Evolutionary conservation across 2,329 filamentous ascomycete species (phyloP).

Genomic region (Fusarium tanahbumbuense): DNA sequence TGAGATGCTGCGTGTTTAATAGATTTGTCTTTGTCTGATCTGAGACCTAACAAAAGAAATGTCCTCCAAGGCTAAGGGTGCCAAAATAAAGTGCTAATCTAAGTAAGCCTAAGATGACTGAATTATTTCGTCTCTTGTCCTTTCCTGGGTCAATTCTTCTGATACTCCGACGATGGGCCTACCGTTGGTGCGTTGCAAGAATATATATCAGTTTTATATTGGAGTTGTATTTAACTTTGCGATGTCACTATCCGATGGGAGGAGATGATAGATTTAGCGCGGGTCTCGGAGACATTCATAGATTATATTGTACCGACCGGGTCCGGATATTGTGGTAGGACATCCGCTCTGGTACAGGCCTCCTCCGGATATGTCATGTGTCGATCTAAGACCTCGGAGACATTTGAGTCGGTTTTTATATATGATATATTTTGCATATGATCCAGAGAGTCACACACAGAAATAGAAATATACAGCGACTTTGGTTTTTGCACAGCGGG

Average conservation of each 20-base stretch:
- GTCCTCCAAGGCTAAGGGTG: not conserved
- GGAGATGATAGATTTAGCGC: not conserved
- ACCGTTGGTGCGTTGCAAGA: too few relatives aligned
- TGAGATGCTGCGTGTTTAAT: not conserved
- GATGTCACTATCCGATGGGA: not conserved
- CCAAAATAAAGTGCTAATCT: not conserved
- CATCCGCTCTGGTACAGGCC: not conserved
- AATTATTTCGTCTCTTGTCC: not conserved
- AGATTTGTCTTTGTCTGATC: not conserved
- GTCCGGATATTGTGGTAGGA: slow-evolving; percentile 20
- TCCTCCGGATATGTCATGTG: not conserved
- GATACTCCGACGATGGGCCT: not conserved
- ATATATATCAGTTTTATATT: too few relatives aligned
- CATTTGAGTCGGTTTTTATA: not conserved
- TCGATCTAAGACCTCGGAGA: not conserved
- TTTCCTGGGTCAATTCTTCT: not conserved
- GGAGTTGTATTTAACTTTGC: too few relatives aligned
- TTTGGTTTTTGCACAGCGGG: rapidly evolving
- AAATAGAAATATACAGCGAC: rapidly evolving
- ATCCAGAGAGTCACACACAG: not conserved
- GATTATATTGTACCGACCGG: not conserved
- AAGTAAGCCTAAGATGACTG: not conserved
- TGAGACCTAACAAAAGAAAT: not conserved
- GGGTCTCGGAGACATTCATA: not conserved
- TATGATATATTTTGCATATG: not conserved